Evolutionary conservation across 1,284 basidiomycete species (phyloP).

Genomic region (Apiotrichum siamense): DNA sequence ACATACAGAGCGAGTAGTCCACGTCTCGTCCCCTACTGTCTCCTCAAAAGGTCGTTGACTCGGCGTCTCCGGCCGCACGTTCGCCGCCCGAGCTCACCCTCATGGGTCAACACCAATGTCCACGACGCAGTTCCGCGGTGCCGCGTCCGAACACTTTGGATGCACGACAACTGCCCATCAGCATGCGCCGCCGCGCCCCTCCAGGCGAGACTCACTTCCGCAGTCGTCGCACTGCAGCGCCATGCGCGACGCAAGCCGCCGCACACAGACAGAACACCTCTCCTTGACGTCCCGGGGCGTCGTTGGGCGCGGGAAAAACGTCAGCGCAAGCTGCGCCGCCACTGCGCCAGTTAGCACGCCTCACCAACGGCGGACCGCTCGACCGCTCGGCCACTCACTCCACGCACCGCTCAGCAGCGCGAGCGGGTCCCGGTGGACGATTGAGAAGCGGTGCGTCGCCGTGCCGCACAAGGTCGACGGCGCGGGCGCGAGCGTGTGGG

Average conservation of each 20-base stretch:
- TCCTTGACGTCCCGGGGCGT: neutral
- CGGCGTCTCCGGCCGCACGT: neutral
- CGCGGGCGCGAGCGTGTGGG: too few relatives aligned
- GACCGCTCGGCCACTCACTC: too few relatives aligned
- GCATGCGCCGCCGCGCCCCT: neutral
- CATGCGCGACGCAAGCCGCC: slow-evolving; percentile 1
- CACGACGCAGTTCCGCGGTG: neutral
- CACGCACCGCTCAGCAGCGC: neutral
- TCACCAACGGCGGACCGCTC: neutral
- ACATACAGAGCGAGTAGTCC: too few relatives aligned
- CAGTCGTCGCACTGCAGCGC: slow-evolving; percentile 11
- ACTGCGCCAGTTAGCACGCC: neutral
- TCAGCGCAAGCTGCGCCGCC: slow-evolving; percentile 1
- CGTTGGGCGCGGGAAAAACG: neutral
- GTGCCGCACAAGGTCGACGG: too few relatives aligned
- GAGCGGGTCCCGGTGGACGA: neutral
- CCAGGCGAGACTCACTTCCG: neutral
- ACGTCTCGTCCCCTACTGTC: too few relatives aligned
- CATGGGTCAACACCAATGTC: neutral
- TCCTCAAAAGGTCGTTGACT: too few relatives aligned
- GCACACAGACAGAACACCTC: slow-evolving; percentile 2
- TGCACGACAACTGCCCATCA: neutral
- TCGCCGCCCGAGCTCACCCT: too few relatives aligned
- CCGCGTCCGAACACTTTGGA: neutral
- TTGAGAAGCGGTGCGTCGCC: slow-evolving; percentile 1